A percentile compares a stretch with the other conserved stretches of the same genome.
Evolutionary conservation across 352 stramenopile genomes (phyloP).

Genomic region (Phytophthora nicotianae): DNA sequence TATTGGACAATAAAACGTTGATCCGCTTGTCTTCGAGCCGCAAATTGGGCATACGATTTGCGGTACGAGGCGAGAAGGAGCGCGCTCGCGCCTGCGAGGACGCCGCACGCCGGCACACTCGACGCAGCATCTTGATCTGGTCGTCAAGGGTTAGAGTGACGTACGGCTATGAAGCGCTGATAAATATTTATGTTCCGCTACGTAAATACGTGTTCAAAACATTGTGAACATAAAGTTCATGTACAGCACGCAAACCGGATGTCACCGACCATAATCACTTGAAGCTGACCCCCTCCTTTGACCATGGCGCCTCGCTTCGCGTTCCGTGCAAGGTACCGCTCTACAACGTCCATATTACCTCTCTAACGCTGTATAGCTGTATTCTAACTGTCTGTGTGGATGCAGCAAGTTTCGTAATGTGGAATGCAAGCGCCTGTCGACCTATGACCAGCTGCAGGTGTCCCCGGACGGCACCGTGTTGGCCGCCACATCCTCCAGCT

Average conservation of each 20-base stretch:
- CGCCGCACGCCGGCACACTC: slow-evolving; percentile 15
- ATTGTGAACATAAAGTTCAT: background rate
- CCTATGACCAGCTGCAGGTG: slow-evolving; percentile 74
- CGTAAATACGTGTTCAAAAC: background rate
- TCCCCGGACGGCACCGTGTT: slow-evolving; percentile 56
- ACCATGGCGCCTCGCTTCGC: slow-evolving; percentile 56
- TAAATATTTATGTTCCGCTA: background rate
- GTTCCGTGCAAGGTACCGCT: slow-evolving; percentile 49
- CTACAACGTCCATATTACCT: background rate
- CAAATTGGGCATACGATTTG: slow-evolving; percentile 16
- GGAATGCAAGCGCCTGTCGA: slow-evolving; percentile 56
- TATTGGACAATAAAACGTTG: slow-evolving; percentile 39
- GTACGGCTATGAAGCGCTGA: slow-evolving; percentile 7
- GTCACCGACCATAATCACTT: slow-evolving; percentile 16
- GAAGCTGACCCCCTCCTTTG: slow-evolving; percentile 16
- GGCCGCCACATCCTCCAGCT: slow-evolving; percentile 41
- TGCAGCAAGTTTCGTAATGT: slow-evolving; percentile 84
- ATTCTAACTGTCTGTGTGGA: background rate
- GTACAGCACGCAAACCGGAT: slow-evolving; percentile 1
- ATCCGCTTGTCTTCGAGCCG: slow-evolving; percentile 41
- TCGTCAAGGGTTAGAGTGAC: too few relatives aligned
- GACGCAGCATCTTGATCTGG: slow-evolving; percentile 43
- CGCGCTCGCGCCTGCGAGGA: slow-evolving; percentile 8
- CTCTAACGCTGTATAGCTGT: background rate
- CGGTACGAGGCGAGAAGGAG: slow-evolving; percentile 9